Percentiles rank a stretch among this genome's conserved stretches.
Conservation (phyloP, 345 rosid species). For the Raphanus sativus region DNA sequence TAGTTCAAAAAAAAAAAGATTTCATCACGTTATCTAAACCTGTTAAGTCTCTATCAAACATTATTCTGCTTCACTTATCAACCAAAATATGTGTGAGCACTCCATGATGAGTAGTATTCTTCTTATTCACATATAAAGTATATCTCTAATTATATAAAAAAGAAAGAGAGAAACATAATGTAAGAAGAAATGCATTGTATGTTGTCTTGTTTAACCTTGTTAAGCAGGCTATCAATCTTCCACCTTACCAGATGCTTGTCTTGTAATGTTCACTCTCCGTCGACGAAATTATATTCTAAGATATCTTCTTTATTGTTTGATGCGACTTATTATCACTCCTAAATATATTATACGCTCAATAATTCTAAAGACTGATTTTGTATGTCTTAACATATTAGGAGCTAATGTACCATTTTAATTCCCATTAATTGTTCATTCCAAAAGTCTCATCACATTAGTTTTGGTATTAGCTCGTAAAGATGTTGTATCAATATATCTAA, state of each 20-base stretch:
- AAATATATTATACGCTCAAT: neutral
- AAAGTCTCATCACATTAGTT: neutral
- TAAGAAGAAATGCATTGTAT: neutral
- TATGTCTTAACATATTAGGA: conserved; percentile 6
- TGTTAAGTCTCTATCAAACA: neutral
- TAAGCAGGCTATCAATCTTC: conserved; percentile 21
- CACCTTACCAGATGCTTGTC: conserved; percentile 19
- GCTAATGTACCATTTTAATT: neutral
- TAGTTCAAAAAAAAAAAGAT: neutral
- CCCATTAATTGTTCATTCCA: neutral
- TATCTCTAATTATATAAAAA: neutral
- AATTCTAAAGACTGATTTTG: conserved; percentile 12
- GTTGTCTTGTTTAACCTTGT: conserved; percentile 21
- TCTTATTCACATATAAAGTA: neutral
- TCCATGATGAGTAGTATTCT: neutral
- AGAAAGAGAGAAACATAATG: neutral
- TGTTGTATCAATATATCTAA: neutral
- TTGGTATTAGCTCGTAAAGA: neutral
- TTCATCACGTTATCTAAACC: neutral
- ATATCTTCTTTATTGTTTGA: conserved; percentile 16
- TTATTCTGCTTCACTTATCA: neutral
- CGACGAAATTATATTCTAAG: conserved; percentile 23
- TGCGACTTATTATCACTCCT: neutral
- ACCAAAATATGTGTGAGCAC: neutral
- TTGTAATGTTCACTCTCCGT: conserved; percentile 6